Base-by-base conservation (phyloP, 2,329 filamentous ascomycete genomes). In the Fusarium anthophilum region DNA sequence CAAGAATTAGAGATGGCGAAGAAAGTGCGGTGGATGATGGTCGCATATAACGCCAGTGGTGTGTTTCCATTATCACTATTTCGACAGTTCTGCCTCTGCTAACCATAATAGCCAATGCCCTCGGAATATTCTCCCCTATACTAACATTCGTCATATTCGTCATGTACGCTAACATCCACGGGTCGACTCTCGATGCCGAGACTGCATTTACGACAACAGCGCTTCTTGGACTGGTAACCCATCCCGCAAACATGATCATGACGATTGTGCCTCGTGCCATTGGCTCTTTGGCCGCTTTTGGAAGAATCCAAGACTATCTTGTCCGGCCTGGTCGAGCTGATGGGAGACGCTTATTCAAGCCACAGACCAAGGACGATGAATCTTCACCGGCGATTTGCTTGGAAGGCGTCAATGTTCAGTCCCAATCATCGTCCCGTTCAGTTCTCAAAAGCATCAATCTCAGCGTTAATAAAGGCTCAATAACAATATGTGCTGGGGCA, bases 21-120 rank as follows among this genome's bases (percentile, higher is more conserved):
- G 20, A 48, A 48, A 7, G 55, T 58, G 6, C 55, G 55, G 8
- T 58, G 55, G 55, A 58, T 48, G 41, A 58, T 58, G 55, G 41
- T 58, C 1, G 41, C 55, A 1, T 50, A 50, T n/a, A 58, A 38
- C 8, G 55, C 55, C 1, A 58, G 55, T 58, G 55, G 55, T 58
- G 2, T 1, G 55, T 30, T 9, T 28, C 11, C 18, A 26, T 10
- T 1, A 17, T 28, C 18, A 22, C 7, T 8, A 7, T 9, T 14
- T 13, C 30, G 10, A 3, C 6, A 3, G 3, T 3, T 22, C 11
- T 30, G 4, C 24, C 26, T 18, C 20, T 2, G 9, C 55, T 58
- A 13, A 38, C 24, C 2, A 18, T 15, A 1, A 11, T 12, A 58
- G 55, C 55, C 0, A 58, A 58, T 28, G 55, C 55, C 0, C 55